Percentiles rank a stretch among this genome's conserved stretches.
Conservation (phyloP, 768 basidiomycete genomes). For the Agrocybe chaxingu region DNA sequence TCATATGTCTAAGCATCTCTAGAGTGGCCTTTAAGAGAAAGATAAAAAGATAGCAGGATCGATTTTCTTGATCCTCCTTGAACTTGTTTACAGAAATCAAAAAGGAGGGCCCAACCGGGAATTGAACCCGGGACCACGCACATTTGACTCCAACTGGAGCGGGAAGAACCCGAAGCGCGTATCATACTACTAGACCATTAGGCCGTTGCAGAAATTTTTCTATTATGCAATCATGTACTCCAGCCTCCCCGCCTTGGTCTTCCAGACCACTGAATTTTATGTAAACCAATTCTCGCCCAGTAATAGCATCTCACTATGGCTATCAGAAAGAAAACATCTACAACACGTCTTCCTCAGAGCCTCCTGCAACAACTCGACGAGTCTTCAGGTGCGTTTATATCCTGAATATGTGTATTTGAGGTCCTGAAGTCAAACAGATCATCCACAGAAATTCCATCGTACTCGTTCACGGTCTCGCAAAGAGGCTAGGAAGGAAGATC, state of each 20-base stretch:
- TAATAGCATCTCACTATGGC: slow-evolving; percentile 11
- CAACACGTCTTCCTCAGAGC: slow-evolving; percentile 25
- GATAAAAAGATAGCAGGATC: background rate
- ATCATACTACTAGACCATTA: slow-evolving; percentile 36
- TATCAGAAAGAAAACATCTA: slow-evolving; percentile 32
- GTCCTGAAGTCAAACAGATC: slow-evolving; percentile 10
- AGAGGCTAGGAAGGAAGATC: slow-evolving; percentile 61
- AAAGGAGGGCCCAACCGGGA: slow-evolving; percentile 31
- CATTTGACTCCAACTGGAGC: slow-evolving; percentile 18
- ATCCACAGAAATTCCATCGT: slow-evolving; percentile 8
- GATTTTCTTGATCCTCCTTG: background rate
- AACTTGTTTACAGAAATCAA: background rate
- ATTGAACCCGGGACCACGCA: slow-evolving; percentile 35
- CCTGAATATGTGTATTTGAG: background rate
- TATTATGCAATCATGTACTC: no score
- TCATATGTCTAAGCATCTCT: background rate
- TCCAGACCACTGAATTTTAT: background rate
- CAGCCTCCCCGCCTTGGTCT: background rate
- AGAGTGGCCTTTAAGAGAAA: background rate
- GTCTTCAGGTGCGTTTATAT: slow-evolving; percentile 4
- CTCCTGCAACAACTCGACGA: slow-evolving; percentile 18
- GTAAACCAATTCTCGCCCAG: background rate
- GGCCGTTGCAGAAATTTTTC: slow-evolving; percentile 15
- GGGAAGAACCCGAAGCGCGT: slow-evolving; percentile 30
- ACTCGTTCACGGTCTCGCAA: slow-evolving; percentile 29